These are phyloP conservation scores for Clitoria ternatea DNA, from an alignment of 306 rosid species.

Conservation along the genomic window DNA sequence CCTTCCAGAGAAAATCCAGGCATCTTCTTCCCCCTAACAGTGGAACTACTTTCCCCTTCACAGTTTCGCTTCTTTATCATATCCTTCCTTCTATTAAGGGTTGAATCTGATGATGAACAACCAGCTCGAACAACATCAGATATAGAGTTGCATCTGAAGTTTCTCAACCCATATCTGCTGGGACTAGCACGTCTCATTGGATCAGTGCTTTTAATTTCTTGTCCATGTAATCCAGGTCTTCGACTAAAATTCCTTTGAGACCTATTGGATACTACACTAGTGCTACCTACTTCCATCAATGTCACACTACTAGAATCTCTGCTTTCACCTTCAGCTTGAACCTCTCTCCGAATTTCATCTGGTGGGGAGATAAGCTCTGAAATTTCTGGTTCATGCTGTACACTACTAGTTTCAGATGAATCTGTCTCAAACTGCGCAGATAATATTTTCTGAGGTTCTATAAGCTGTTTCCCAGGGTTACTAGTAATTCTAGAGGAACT, in stretches of 20 bases:
- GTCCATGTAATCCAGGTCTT: conserved; percentile 43
- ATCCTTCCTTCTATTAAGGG: conserved; percentile 39
- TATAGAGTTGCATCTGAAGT: conserved; percentile 53
- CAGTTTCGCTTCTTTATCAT: conserved; percentile 36
- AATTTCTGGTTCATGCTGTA: conserved; percentile 54
- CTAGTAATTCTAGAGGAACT: conserved; percentile 54
- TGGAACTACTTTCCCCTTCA: conserved; percentile 68
- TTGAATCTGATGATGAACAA: conserved; percentile 51
- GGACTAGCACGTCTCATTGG: conserved; percentile 39
- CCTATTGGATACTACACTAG: conserved; percentile 41
- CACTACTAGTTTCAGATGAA: conserved; percentile 69
- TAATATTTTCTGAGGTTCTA: conserved; percentile 37
- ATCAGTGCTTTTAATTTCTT: conserved; percentile 41
- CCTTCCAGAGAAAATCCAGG: conserved; percentile 40
- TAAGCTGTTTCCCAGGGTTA: conserved; percentile 42
- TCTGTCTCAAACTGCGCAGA: conserved; percentile 51
- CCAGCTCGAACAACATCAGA: conserved; percentile 52
- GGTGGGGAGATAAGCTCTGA: conserved; percentile 38
- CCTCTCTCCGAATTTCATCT: conserved; percentile 36
- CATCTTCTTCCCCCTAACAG: conserved; percentile 55
- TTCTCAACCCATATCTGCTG: conserved; percentile 54
- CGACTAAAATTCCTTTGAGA: conserved; percentile 46
- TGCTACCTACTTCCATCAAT: conserved; percentile 42
- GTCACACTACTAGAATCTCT: conserved; percentile 30
- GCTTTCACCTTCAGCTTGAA: conserved; percentile 28